Evolutionary conservation across 495 filamentous ascomycete genomes (phyloP).

Genomic region (Pyronema omphalodes): DNA sequence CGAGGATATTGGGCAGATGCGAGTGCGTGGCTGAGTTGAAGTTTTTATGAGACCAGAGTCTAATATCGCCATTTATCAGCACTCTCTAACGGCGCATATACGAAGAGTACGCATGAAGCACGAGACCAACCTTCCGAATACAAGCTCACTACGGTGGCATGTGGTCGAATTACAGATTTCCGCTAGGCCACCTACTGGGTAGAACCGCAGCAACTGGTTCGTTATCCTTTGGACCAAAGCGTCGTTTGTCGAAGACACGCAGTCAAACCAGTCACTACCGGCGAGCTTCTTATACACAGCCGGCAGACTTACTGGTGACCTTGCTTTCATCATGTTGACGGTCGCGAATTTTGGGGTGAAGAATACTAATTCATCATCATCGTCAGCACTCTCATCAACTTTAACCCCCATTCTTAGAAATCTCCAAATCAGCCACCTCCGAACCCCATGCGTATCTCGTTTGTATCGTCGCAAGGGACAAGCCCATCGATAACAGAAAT

Average conservation of each 20-base stretch:
- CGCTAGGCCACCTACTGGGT: conserved; percentile 33
- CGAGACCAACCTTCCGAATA: conserved; percentile 35
- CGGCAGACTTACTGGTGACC: conserved; percentile 32
- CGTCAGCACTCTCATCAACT: neutral
- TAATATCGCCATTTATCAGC: neutral
- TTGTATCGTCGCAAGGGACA: neutral
- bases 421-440: neutral
- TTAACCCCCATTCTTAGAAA: neutral
- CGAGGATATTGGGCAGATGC: conserved; percentile 42
- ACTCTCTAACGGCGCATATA: neutral
- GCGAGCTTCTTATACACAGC: conserved; percentile 30
- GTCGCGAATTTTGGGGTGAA: conserved; percentile 41
- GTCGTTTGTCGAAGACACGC: conserved; percentile 31
- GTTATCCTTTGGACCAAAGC: conserved; percentile 32
- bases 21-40: conserved; percentile 45
- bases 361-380: conserved; percentile 31
- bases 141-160: conserved; percentile 41
- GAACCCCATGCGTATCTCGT: neutral
- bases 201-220: conserved; percentile 41
- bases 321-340: conserved; percentile 41
- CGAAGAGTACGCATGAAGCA: conserved; percentile 4
- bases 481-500: neutral
- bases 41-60: conserved; percentile 41
- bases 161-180: conserved; percentile 45
- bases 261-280: conserved; percentile 36